Base-by-base conservation (phyloP, 495 filamentous ascomycete genomes). In the Clohesyomyces aquaticus region DNA sequence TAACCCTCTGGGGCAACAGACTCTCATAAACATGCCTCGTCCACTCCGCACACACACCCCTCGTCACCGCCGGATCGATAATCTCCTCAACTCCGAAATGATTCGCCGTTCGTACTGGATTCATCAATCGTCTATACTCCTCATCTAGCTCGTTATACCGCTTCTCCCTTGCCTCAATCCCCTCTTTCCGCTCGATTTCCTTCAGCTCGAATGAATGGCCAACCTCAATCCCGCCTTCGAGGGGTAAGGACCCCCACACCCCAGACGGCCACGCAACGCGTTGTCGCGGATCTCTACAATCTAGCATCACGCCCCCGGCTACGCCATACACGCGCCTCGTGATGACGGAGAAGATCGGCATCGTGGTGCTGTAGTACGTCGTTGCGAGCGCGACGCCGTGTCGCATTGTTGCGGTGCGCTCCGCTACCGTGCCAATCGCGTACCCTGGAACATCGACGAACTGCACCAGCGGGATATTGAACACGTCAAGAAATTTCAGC, bases 11-110 rank as follows among this genome's bases (percentile, higher is more conserved):
- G 46, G 72, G 75, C 67, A 86, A 71, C 54, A 82, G 63, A 8
- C 68, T 71, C 52, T 79, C 74, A 70, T 86, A 87, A 4, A 84
- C 75, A 77, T 85, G 81, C 21, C 60, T 64, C 9, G 78, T 75
- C 85, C 84, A 86, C 27, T 77, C 74, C 51, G 75, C 78, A 42
- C 82, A 81, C 22, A 86, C 70, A 54, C 70, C 51, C n/a, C 85
- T 72, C 16, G 83, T 87, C 54, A 79, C 73, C 43, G 79, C 81
- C 14, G 85, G 85, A 69, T 87, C 85, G 59, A 86, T 82, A 22
- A 87, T 85, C 69, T 87, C 83, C 71, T 87, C 85, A 0, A 85
- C 76, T 0, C 84, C 83, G 69, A 87, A 87, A 4, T 82, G 79
- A 74, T 86, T 86, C 11, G 85, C 85, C 41, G 84, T 86, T 18